Conservation (phyloP, 352 stramenopile genomes). For the Achlya hypogyna region DNA sequence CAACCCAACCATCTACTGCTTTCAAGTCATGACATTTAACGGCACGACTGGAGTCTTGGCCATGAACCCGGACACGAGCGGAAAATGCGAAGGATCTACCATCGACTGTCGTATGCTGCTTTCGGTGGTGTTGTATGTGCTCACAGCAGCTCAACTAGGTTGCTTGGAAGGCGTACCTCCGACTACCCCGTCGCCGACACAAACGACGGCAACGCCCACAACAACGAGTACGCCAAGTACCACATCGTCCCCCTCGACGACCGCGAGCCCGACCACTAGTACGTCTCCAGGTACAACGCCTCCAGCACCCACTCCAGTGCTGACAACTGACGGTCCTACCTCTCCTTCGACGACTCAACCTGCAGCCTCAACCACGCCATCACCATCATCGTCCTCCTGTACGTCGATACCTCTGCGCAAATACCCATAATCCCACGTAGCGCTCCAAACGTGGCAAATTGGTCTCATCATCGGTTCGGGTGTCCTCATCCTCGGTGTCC, state of each 20-base stretch:
- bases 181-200: neutral
- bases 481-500: constrained; percentile 13
- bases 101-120: constrained; percentile 5
- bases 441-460: constrained; percentile 17
- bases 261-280: neutral
- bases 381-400: neutral
- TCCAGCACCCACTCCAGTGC: neutral
- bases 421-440: too few relatives aligned
- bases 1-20: neutral
- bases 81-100: neutral
- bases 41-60: neutral
- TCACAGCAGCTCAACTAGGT: neutral
- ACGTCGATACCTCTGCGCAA: neutral
- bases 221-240: neutral
- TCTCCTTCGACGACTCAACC: neutral
- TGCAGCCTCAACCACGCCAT: neutral
- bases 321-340: neutral
- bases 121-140: too few relatives aligned
- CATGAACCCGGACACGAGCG: neutral
- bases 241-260: neutral
- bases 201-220: neutral
- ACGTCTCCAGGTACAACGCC: constrained; percentile 6
- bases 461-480: constrained; percentile 15
- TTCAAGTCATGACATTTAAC: neutral
- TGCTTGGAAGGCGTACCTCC: neutral